Evolutionary conservation across 106 monocot species (phyloP).

Genomic region (Chionographis japonica): DNA sequence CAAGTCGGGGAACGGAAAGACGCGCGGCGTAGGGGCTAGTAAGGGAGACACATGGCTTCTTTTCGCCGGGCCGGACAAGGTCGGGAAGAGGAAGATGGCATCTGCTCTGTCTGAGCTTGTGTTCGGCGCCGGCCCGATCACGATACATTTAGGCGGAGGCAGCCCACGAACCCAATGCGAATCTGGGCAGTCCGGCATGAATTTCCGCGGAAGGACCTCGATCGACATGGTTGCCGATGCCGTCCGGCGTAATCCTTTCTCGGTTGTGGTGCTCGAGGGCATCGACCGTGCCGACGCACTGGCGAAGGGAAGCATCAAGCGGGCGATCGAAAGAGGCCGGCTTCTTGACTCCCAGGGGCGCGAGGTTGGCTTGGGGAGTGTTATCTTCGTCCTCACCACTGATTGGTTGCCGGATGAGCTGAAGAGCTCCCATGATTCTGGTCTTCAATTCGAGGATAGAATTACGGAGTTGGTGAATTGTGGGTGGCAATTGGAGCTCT

Average conservation of each 20-base stretch:
- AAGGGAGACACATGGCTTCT: constrained; percentile 75
- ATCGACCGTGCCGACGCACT: constrained; percentile 48
- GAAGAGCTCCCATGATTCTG: constrained; percentile 10
- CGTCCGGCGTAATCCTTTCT: constrained; percentile 58
- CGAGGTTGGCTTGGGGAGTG: constrained; percentile 62
- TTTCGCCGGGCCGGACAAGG: constrained; percentile 63
- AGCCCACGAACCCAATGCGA: neutral
- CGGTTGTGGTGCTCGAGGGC: constrained; percentile 62
- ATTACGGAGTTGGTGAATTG: constrained; percentile 32
- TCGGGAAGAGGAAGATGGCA: constrained; percentile 89
- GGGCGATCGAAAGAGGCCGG: constrained; percentile 66
- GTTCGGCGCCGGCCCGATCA: constrained; percentile 37
- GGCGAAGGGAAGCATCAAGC: constrained; percentile 39
- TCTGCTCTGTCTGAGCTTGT: constrained; percentile 60
- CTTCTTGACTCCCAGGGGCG: constrained; percentile 71
- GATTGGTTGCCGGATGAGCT: constrained; percentile 50
- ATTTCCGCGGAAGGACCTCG: constrained; percentile 40
- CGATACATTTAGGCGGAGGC: constrained; percentile 19
- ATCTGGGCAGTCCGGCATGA: constrained; percentile 19
- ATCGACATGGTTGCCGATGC: constrained; percentile 51
- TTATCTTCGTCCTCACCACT: constrained; percentile 57
- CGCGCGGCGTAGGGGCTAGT: constrained; percentile 6
- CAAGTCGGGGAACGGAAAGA: constrained; percentile 47
- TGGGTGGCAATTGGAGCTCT: constrained; percentile 56
- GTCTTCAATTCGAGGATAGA: constrained; percentile 41